Percentiles rank a stretch among this genome's conserved stretches.
Evolutionary conservation across 31 red algal species (phyloP).

Genomic region (Porphyra umbilicalis): DNA sequence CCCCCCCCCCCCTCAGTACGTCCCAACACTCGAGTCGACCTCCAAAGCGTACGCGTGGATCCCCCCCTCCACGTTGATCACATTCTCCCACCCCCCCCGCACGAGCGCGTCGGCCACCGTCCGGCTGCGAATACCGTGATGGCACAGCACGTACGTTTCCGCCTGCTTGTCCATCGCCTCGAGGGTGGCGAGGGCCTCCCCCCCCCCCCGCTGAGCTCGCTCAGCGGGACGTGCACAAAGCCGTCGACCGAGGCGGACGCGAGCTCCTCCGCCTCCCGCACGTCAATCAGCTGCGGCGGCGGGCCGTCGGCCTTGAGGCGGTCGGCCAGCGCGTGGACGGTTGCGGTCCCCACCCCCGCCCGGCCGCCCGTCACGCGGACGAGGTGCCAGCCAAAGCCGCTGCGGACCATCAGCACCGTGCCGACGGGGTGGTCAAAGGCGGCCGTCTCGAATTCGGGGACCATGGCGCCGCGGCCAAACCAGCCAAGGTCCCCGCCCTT

Average conservation of each 20-base stretch:
- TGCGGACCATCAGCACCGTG: conserved; percentile 55
- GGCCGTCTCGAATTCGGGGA: conserved; percentile 74
- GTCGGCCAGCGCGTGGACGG: conserved; percentile 55
- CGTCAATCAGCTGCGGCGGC: conserved; percentile 76
- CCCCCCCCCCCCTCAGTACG: conserved; percentile 26
- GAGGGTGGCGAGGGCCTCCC: conserved; percentile 10
- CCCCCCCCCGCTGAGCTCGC: conserved; percentile 18
- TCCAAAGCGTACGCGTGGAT: conserved; percentile 82
- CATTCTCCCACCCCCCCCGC: conserved; percentile 75
- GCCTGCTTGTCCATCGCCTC: conserved; percentile 47
- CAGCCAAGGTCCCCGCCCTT: conserved; percentile 92
- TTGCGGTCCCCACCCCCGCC: conserved; percentile 28
- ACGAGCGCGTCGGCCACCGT: conserved; percentile 77
- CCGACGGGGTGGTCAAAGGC: conserved; percentile 50
- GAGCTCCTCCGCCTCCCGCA: conserved; percentile 75
- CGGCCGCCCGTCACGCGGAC: conserved; percentile 73
- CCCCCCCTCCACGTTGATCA: conserved; percentile 80
- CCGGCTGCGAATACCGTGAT: conserved; percentile 83
- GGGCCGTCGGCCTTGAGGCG: conserved; percentile 22
- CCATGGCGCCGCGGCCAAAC: conserved; percentile 89
- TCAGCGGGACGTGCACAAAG: conserved; percentile 75
- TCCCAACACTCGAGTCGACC: conserved; percentile 46
- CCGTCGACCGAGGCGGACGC: conserved; percentile 32
- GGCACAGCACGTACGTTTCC: conserved; percentile 95
- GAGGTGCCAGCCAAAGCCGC: conserved; percentile 92